These are phyloP conservation scores for Amanita pallidorosea DNA, from an alignment of 768 basidiomycete species.

Conservation along the genomic window DNA sequence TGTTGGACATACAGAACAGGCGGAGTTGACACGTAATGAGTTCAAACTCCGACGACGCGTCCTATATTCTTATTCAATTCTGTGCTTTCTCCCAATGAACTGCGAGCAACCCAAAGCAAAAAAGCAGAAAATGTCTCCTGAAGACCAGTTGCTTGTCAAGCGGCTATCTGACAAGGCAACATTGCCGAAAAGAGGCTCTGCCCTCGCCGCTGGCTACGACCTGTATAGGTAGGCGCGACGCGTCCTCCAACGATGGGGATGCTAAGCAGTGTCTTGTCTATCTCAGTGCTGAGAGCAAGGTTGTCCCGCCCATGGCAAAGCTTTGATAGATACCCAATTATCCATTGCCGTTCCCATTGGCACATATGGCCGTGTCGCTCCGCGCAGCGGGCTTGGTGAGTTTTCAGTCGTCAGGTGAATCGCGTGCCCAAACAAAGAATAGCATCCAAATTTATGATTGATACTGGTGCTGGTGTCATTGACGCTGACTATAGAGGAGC, in stretches of 20 bases:
- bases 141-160: constrained; percentile 66
- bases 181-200: constrained; percentile 79
- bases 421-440: background rate
- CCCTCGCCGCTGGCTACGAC: constrained; percentile 89
- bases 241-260: constrained; percentile 3
- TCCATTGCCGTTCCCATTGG: constrained; percentile 90
- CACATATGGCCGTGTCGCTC: constrained; percentile 94
- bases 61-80: background rate
- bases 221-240: constrained; percentile 64
- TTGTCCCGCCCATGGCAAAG: constrained; percentile 88
- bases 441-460: constrained; percentile 98
- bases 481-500: constrained; percentile 94
- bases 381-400: constrained; percentile 89
- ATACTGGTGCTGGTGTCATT: constrained; percentile 95
- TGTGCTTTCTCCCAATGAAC: constrained; percentile 7
- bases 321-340: constrained; percentile 82
- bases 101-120: constrained; percentile 31
- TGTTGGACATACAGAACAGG: background rate
- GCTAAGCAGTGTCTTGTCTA: constrained; percentile 3
- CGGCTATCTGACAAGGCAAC: constrained; percentile 72
- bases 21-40: constrained; percentile 22
- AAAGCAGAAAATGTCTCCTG: constrained; percentile 51
- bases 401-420: constrained; percentile 4
- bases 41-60: constrained; percentile 28
- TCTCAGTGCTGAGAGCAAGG: constrained; percentile 71